phyloP scores from a whole-genome alignment of 768 basidiomycete species.

The Suillus decipiens region DNA sequence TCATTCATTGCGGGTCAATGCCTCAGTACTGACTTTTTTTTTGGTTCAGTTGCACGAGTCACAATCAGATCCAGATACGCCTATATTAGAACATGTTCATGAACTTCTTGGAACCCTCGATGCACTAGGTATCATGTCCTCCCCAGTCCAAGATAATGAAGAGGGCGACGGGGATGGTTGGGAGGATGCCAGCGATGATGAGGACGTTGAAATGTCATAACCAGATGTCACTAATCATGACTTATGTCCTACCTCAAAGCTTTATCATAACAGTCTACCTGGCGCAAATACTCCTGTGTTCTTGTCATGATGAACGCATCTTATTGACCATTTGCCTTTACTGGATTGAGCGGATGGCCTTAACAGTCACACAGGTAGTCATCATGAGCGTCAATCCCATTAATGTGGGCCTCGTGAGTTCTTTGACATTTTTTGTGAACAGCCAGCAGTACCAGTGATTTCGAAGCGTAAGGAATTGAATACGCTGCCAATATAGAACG shows the following conservation, averaged over 20 bases:
- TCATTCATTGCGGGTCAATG: background rate
- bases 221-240: background rate
- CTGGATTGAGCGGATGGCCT: background rate
- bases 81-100: slow-evolving; percentile 70
- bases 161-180: slow-evolving; percentile 49
- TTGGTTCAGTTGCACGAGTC: slow-evolving; percentile 62
- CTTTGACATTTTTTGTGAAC: background rate
- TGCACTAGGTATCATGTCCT: slow-evolving; percentile 61
- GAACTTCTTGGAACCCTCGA: slow-evolving; percentile 76
- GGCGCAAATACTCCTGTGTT: background rate
- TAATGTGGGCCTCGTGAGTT: background rate
- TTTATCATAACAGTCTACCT: background rate
- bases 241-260: background rate
- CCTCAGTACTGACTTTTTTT: slow-evolving; percentile 11
- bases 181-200: slow-evolving; percentile 63
- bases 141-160: slow-evolving; percentile 57
- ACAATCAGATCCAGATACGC: slow-evolving; percentile 74
- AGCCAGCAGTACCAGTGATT: background rate
- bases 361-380: background rate
- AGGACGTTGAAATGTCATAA: slow-evolving; percentile 60
- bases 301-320: background rate
- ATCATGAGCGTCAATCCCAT: background rate
- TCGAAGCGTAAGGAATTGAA: background rate
- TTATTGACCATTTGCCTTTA: background rate
- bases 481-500: background rate